Percentiles rank a stretch among this genome's conserved stretches.
phyloP scores from a whole-genome alignment of 129 eudicot species.

The Escallonia rubra region DNA sequence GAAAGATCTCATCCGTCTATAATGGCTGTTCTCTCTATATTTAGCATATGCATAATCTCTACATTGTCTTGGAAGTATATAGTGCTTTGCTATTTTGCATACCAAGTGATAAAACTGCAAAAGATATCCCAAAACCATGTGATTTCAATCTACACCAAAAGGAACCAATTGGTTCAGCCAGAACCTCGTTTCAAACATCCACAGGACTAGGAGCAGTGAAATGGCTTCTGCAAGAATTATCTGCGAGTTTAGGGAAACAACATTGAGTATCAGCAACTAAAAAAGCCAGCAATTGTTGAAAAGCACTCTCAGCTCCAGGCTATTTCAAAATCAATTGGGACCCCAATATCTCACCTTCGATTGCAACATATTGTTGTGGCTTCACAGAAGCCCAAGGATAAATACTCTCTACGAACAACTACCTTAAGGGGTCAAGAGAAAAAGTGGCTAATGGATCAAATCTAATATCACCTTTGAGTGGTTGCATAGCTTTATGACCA shows the following conservation, averaged over 20 bases:
- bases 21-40: no score
- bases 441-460: no score
- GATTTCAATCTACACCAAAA: slow-evolving; percentile 33
- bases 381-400: slow-evolving; percentile 9
- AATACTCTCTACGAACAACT: slow-evolving; percentile 15
- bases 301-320: slow-evolving; percentile 27
- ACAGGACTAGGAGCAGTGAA: slow-evolving; percentile 47
- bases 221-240: slow-evolving; percentile 55
- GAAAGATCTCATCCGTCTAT: not conserved
- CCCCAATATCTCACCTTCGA: slow-evolving; percentile 43
- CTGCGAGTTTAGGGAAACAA: slow-evolving; percentile 71
- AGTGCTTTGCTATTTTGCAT: slow-evolving; percentile 27
- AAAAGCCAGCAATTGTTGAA: slow-evolving; percentile 20
- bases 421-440: not conserved
- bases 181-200: slow-evolving; percentile 51
- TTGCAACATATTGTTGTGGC: not conserved
- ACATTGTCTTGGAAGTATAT: slow-evolving; percentile 12
- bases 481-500: not conserved
- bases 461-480: no score
- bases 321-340: slow-evolving; percentile 7
- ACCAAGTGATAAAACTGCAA: slow-evolving; percentile 48
- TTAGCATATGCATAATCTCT: not conserved
- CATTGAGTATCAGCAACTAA: slow-evolving; percentile 53
- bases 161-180: slow-evolving; percentile 40
- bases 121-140: slow-evolving; percentile 29